Conservation (phyloP, 768 basidiomycete species). For the Phaeotremella fagi region DNA sequence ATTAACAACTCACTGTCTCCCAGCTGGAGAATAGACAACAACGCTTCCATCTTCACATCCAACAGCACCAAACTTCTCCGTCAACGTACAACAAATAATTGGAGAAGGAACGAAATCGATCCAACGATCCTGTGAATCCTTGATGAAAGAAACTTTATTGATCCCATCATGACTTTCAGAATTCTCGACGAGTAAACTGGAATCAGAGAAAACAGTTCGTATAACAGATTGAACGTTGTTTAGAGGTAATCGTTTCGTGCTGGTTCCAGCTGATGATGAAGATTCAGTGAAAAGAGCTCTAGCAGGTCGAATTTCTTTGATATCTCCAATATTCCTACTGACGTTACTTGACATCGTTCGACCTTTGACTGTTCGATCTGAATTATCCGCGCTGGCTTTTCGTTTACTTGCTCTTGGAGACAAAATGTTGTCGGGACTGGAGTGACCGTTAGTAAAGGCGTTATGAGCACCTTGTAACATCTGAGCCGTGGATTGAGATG, state of each 20-base stretch:
- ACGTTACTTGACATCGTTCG: constrained; percentile 69
- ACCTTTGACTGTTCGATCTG: constrained; percentile 36
- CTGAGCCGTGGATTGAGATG: constrained; percentile 25
- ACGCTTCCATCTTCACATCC: constrained; percentile 73
- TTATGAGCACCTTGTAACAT: constrained; percentile 39
- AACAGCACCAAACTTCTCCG: constrained; percentile 65
- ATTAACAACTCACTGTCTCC: constrained; percentile 61
- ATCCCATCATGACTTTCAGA: constrained; percentile 58
- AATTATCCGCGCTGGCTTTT: constrained; percentile 12
- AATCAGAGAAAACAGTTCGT: constrained; percentile 59
- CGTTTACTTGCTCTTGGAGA: constrained; percentile 26
- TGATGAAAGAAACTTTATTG: constrained; percentile 62
- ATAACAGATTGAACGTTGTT: constrained; percentile 63
- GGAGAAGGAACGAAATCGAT: constrained; percentile 78
- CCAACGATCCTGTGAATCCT: constrained; percentile 69
- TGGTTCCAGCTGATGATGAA: background rate
- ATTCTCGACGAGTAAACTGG: constrained; percentile 70
- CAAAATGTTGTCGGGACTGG: background rate
- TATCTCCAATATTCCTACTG: constrained; percentile 53
- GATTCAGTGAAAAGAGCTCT: constrained; percentile 3
- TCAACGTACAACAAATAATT: constrained; percentile 63
- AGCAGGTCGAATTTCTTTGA: constrained; percentile 56
- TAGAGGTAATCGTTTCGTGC: constrained; percentile 52
- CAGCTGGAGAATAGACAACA: constrained; percentile 77
- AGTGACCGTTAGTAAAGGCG: constrained; percentile 22